Evolutionary conservation across 495 filamentous ascomycete species (phyloP).

Genomic region (Gamarada debralockiae): DNA sequence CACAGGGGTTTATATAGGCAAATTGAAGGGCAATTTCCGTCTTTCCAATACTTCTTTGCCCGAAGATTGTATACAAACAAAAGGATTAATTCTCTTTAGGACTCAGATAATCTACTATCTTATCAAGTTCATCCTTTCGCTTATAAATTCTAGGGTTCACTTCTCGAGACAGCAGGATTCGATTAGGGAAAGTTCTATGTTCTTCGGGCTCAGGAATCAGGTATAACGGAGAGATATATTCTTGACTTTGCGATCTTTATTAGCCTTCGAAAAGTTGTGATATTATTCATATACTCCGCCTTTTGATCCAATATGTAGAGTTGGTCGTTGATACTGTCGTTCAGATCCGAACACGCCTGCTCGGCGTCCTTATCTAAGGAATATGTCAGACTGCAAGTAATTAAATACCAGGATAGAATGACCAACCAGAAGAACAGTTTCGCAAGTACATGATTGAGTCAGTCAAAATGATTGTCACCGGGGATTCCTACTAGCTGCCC

Average conservation of each 20-base stretch:
- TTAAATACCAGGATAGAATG: neutral
- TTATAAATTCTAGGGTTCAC: slow-evolving; percentile 16
- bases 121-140: slow-evolving; percentile 12
- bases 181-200: slow-evolving; percentile 7
- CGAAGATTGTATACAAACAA: slow-evolving; percentile 14
- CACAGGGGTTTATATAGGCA: slow-evolving; percentile 7
- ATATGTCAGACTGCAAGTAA: neutral
- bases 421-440: slow-evolving; percentile 4
- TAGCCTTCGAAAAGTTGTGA: slow-evolving; percentile 11
- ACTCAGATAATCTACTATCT: slow-evolving; percentile 7
- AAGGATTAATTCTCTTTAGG: neutral
- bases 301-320: slow-evolving; percentile 5
- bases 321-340: slow-evolving; percentile 2
- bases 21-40: slow-evolving; percentile 11
- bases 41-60: slow-evolving; percentile 18
- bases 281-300: slow-evolving; percentile 13
- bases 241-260: slow-evolving; percentile 8
- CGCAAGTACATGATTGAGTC: slow-evolving; percentile 14
- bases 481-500: no score
- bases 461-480: neutral
- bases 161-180: slow-evolving; percentile 10
- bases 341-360: neutral
- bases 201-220: slow-evolving; percentile 7
- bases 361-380: slow-evolving; percentile 7
- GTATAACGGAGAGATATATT: slow-evolving; percentile 13